Evolutionary conservation across 2,329 filamentous ascomycete species (phyloP).

Genomic region (Alternaria incomplexa): DNA sequence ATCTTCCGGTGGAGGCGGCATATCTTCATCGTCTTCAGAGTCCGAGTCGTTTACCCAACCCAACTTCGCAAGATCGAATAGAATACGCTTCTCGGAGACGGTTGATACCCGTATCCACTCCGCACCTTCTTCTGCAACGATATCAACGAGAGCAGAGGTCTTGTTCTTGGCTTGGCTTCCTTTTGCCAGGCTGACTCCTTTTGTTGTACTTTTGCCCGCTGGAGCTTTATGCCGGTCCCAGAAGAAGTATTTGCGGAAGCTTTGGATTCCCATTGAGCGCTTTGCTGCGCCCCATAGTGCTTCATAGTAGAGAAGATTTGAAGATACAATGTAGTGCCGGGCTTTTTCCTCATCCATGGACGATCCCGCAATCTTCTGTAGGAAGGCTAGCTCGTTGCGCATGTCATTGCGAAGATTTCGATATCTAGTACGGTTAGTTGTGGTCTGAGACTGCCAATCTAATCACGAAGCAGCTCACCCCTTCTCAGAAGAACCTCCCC

Average conservation of each 20-base stretch:
- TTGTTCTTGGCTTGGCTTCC: constrained; percentile 52
- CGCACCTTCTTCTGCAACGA: constrained; percentile 66
- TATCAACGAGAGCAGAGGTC: constrained; percentile 65
- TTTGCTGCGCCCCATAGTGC: constrained; percentile 69
- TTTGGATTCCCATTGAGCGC: constrained; percentile 60
- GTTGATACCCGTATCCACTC: constrained; percentile 74
- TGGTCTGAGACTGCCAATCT: background rate
- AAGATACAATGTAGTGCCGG: constrained; percentile 66
- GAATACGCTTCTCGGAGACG: constrained; percentile 66
- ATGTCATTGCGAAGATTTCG: constrained; percentile 42
- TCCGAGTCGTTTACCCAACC: constrained; percentile 62
- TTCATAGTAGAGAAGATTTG: constrained; percentile 70
- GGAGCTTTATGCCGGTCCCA: constrained; percentile 32
- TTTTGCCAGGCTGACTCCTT: constrained; percentile 33
- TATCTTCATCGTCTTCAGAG: constrained; percentile 53
- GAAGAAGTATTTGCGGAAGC: constrained; percentile 55
- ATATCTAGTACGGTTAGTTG: background rate
- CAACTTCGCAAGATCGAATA: constrained; percentile 72
- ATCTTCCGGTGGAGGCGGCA: constrained; percentile 35
- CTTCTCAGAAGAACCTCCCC: background rate
- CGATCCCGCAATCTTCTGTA: constrained; percentile 35
- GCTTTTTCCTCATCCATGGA: constrained; percentile 37
- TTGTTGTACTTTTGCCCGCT: constrained; percentile 26
- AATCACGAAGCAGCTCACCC: background rate
- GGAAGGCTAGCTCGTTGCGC: constrained; percentile 43